Conservation (phyloP, 176 grass and related monocot genomes). For the Calamus simplicifolius region DNA sequence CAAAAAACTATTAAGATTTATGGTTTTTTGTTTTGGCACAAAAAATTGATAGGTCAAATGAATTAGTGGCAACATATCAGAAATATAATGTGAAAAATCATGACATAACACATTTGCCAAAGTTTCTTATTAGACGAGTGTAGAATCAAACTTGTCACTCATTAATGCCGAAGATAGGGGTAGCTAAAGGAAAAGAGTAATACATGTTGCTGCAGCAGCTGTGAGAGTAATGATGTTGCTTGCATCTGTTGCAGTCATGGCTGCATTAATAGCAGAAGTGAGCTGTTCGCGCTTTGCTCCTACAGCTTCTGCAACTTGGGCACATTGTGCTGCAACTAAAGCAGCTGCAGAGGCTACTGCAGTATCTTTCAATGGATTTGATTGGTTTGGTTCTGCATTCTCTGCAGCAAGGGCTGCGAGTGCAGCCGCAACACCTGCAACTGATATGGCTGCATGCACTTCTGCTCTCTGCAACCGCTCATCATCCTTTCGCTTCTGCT, state of each 20-base stretch:
- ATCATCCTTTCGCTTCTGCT: constrained; percentile 87
- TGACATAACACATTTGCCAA: not conserved
- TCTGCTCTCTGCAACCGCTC: constrained; percentile 72
- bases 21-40: no score
- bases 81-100: no score
- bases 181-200: not conserved
- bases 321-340: constrained; percentile 83
- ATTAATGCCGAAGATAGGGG: not conserved
- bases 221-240: constrained; percentile 88
- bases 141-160: not conserved
- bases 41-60: not conserved
- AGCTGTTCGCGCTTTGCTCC: constrained; percentile 76
- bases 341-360: constrained; percentile 76
- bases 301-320: constrained; percentile 69
- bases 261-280: constrained; percentile 47
- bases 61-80: not conserved
- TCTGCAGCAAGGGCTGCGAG: constrained; percentile 80
- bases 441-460: constrained; percentile 79
- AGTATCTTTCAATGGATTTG: constrained; percentile 35
- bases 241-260: constrained; percentile 61
- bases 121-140: not conserved
- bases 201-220: constrained; percentile 88
- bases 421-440: constrained; percentile 75
- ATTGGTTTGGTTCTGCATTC: constrained; percentile 26
- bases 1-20: no score